Conservation (phyloP, 768 basidiomycete species). For the Lentinula detonsa region DNA sequence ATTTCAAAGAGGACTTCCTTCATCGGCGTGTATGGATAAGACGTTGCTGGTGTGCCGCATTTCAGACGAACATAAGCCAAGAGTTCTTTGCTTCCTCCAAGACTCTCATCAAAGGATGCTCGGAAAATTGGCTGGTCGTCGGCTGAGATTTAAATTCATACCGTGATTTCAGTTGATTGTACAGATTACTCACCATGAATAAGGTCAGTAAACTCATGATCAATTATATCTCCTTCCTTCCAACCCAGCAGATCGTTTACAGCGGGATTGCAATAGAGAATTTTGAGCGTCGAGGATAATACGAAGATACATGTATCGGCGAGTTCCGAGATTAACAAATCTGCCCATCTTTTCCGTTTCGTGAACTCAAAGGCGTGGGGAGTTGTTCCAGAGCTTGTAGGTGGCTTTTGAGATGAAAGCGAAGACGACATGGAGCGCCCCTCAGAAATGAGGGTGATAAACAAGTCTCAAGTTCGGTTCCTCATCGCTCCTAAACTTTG, state of each 20-base stretch:
- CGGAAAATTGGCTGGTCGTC: slow-evolving; percentile 56
- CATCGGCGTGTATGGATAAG: slow-evolving; percentile 17
- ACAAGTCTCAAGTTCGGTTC: not conserved
- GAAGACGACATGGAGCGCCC: not conserved
- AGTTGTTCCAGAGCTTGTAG: not conserved
- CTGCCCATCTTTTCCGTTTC: slow-evolving; percentile 83
- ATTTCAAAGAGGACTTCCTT: slow-evolving; percentile 66
- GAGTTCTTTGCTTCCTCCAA: slow-evolving; percentile 45
- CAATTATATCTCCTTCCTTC: slow-evolving; percentile 67
- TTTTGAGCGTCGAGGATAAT: slow-evolving; percentile 53
- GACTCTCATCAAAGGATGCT: slow-evolving; percentile 48
- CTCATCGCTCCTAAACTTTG: not conserved
- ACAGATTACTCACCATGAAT: slow-evolving; percentile 46
- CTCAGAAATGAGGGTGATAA: not conserved
- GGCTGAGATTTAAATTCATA: slow-evolving; percentile 26
- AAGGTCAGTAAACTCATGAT: slow-evolving; percentile 57
- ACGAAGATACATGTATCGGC: slow-evolving; percentile 68
- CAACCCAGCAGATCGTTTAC: slow-evolving; percentile 73
- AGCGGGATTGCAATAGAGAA: slow-evolving; percentile 66
- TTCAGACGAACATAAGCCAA: slow-evolving; percentile 57
- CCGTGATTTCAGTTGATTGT: not conserved
- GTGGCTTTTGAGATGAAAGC: not conserved
- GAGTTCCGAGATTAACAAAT: slow-evolving; percentile 70
- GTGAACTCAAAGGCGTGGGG: slow-evolving; percentile 70
- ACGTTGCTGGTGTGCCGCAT: slow-evolving; percentile 29